Conservation (phyloP, 192 early-diverging fungal species). For the Lobosporangium transversale region DNA sequence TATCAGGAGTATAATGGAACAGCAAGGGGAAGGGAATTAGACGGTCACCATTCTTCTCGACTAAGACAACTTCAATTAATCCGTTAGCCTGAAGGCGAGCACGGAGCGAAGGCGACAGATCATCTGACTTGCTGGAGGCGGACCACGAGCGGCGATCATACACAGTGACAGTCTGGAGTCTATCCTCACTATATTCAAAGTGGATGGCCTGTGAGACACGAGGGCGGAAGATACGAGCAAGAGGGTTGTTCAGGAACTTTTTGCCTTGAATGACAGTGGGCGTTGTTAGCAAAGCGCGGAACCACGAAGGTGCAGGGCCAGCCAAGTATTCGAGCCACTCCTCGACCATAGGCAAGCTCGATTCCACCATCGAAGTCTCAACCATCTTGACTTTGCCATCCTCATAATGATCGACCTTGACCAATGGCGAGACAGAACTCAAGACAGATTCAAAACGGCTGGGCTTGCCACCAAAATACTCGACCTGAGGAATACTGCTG, state of each 20-base stretch:
- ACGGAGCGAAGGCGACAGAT: constrained; percentile 59
- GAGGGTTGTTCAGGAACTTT: constrained; percentile 71
- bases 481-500: constrained; percentile 75
- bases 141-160: constrained; percentile 66
- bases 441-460: constrained; percentile 33
- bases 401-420: constrained; percentile 54
- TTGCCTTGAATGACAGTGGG: constrained; percentile 83
- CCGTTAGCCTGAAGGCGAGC: constrained; percentile 60
- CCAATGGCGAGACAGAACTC: constrained; percentile 47
- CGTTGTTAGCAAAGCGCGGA: constrained; percentile 83
- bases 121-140: constrained; percentile 59
- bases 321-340: constrained; percentile 81
- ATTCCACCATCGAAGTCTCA: constrained; percentile 63
- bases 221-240: constrained; percentile 71
- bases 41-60: constrained; percentile 69
- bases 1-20: constrained; percentile 83
- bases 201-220: constrained; percentile 65
- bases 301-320: constrained; percentile 80
- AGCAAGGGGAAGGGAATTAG: constrained; percentile 80
- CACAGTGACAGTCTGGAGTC: constrained; percentile 60
- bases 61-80: constrained; percentile 69
- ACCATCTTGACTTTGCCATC: constrained; percentile 61
- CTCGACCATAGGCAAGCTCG: constrained; percentile 62
- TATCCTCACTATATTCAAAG: constrained; percentile 48
- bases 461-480: constrained; percentile 75